Conservation (phyloP, 306 rosid species). For the Citrullus colocynthis region DNA sequence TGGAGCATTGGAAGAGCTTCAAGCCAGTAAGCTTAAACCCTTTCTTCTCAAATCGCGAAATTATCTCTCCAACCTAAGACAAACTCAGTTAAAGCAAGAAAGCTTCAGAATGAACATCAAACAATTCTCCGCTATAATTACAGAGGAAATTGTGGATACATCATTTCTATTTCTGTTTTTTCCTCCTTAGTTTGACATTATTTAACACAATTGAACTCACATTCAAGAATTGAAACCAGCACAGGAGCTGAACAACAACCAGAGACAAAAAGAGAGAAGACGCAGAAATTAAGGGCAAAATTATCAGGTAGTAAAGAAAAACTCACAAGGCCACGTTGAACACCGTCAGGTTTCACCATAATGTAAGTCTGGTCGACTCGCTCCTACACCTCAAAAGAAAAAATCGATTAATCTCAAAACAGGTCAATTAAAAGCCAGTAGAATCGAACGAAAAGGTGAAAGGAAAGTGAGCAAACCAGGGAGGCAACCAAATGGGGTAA, state of each 20-base stretch:
- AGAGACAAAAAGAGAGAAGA: background rate
- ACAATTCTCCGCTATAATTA: background rate
- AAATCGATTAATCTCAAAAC: background rate
- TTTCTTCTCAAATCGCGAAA: constrained; percentile 87
- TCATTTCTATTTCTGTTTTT: background rate
- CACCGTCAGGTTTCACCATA: constrained; percentile 97
- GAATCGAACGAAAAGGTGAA: background rate
- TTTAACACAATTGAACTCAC: background rate
- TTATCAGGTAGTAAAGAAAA: background rate
- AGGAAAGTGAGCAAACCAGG: constrained; percentile 28
- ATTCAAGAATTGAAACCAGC: background rate
- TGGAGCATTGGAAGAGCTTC: constrained; percentile 86
- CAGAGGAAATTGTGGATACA: background rate
- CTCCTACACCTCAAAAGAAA: constrained; percentile 40
- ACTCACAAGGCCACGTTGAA: constrained; percentile 92
- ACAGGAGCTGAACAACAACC: background rate
- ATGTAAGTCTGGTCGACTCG: constrained; percentile 78
- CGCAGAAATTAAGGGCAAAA: constrained; percentile 2
- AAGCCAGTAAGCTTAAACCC: constrained; percentile 88
- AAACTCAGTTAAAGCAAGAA: constrained; percentile 5
- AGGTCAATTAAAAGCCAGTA: background rate
- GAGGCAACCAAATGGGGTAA: constrained; percentile 78
- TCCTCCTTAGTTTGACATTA: background rate
- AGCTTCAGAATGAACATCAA: background rate
- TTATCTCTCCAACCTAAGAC: constrained; percentile 83